Evolutionary conservation across 768 basidiomycete species (phyloP).

Genomic region (Tylopilus rubrobrunneus): DNA sequence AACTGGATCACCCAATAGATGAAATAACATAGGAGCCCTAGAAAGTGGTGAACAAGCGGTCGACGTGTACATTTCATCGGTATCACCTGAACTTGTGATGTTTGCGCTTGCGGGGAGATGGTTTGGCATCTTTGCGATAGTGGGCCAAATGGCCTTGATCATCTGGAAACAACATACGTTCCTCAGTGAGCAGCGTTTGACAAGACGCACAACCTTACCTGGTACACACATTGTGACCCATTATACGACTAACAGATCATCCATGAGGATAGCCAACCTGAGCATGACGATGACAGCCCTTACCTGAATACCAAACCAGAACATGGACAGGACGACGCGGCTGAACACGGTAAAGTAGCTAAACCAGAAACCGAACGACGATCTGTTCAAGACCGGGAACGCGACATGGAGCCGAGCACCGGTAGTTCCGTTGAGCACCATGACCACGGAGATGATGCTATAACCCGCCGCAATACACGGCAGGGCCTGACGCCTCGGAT

Average conservation of each 20-base stretch:
- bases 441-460: conserved; percentile 63
- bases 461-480: conserved; percentile 71
- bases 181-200: neutral
- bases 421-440: conserved; percentile 75
- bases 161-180: conserved; percentile 35
- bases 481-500: conserved; percentile 57
- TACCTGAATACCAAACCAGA: conserved; percentile 79
- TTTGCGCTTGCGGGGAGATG: conserved; percentile 50
- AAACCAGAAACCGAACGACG: conserved; percentile 86
- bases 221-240: conserved; percentile 73
- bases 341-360: conserved; percentile 84
- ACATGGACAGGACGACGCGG: conserved; percentile 69
- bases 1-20: conserved; percentile 77
- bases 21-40: conserved; percentile 73
- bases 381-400: conserved; percentile 75
- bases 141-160: conserved; percentile 83
- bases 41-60: neutral
- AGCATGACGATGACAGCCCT: conserved; percentile 2
- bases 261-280: neutral
- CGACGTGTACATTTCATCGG: neutral
- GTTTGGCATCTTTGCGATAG: conserved; percentile 60
- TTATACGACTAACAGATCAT: conserved; percentile 40
- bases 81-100: conserved; percentile 60
- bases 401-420: conserved; percentile 76
- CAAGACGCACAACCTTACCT: conserved; percentile 28